phyloP scores from a whole-genome alignment of 768 basidiomycete species.

The Russula earlei region DNA sequence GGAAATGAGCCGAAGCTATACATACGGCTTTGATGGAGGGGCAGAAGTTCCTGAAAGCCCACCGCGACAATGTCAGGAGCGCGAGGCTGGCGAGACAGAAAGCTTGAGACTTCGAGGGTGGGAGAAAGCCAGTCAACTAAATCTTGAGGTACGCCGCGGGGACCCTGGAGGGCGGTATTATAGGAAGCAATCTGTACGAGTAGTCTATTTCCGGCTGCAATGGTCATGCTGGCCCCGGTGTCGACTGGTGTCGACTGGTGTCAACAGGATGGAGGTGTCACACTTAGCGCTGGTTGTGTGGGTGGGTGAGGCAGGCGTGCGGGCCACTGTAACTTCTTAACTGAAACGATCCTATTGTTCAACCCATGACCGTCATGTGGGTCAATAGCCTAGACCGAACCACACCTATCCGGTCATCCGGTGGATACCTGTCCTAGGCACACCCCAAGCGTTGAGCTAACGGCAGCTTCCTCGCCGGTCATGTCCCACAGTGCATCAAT shows the following conservation, averaged over 20 bases:
- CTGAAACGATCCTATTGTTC: no score
- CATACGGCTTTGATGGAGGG: conserved; percentile 74
- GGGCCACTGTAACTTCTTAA: no score
- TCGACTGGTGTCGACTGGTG: not conserved
- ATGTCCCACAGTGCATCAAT: not conserved
- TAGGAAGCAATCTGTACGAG: conserved; percentile 81
- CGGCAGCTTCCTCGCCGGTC: no score
- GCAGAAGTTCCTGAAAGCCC: conserved; percentile 89
- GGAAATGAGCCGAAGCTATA: not conserved
- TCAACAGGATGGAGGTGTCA: not conserved
- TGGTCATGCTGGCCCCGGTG: not conserved
- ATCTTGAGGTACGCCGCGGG: conserved; percentile 65
- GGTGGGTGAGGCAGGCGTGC: no score
- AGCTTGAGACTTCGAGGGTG: conserved; percentile 63
- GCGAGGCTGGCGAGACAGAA: conserved; percentile 52
- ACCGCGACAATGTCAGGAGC: conserved; percentile 85
- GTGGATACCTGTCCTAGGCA: not conserved
- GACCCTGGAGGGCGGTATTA: conserved; percentile 84
- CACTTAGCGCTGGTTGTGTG: no score
- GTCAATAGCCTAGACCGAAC: not conserved
- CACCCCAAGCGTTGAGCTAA: not conserved
- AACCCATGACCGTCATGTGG: no score
- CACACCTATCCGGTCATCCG: not conserved
- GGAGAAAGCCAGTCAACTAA: conserved; percentile 89
- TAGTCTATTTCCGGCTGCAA: conserved; percentile 25